phyloP scores from a whole-genome alignment of 768 basidiomycete species.

The Xerocomellus amylosporus region DNA sequence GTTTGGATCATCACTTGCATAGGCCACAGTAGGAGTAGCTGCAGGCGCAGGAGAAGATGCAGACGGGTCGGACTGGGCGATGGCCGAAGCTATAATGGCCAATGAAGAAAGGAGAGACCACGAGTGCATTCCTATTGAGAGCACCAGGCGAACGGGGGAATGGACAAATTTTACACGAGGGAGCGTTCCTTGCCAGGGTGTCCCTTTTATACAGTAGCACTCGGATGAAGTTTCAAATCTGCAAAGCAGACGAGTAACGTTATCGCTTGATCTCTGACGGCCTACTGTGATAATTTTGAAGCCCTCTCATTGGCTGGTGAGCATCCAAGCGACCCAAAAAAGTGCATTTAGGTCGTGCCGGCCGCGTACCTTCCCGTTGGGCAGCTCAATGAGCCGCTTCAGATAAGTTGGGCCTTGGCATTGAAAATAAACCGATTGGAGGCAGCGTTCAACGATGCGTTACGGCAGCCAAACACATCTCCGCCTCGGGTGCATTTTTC shows the following conservation, averaged over 20 bases:
- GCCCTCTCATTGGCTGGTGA: too few species aligned
- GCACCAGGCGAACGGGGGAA: constrained; percentile 8
- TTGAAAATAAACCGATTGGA: too few species aligned
- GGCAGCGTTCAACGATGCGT: neutral
- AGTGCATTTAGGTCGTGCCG: too few species aligned
- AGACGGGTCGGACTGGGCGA: constrained; percentile 22
- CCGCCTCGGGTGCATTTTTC: neutral
- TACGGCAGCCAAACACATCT: constrained; percentile 1
- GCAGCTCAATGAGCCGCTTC: too few species aligned
- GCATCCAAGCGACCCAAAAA: too few species aligned
- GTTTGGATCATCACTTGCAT: constrained; percentile 47
- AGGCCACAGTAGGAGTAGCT: constrained; percentile 43
- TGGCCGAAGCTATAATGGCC: constrained; percentile 17
- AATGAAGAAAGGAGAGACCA: constrained; percentile 30
- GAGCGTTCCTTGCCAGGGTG: neutral
- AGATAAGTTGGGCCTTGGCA: too few species aligned
- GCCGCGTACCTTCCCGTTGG: too few species aligned
- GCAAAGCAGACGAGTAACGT: too few species aligned
- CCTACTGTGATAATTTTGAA: too few species aligned
- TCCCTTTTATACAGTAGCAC: constrained; percentile 24
- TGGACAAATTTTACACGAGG: constrained; percentile 24
- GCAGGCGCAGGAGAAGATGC: constrained; percentile 27
- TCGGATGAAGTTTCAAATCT: neutral
- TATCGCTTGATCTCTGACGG: too few species aligned
- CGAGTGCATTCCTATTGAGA: constrained; percentile 23